Evolutionary conservation across 306 rosid genomes (phyloP).

Genomic region (apple (Malus domestica)): ASM211411v1 NC_041795.1:7780501-7781000

Average conservation of each 20-base stretch:
- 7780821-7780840: neutral
- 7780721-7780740: neutral
- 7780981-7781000: neutral
- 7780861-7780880: neutral
- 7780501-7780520: constrained; percentile 97
- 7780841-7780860: neutral
- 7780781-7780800: neutral
- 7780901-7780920: neutral
- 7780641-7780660: constrained; percentile 51
- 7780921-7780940: neutral
- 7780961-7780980: neutral
- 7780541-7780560: constrained; percentile 79
- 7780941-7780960: neutral
- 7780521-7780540: constrained; percentile 69
- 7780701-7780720: neutral
- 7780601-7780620: constrained; percentile 86
- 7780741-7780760: neutral
- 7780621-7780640: constrained; percentile 54
- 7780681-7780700: neutral
- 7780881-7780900: neutral
- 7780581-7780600: constrained; percentile 80
- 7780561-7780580: constrained; percentile 93
- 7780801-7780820: neutral
- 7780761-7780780: neutral
- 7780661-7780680: neutral